Evolutionary conservation across 148 eudicot genomes (phyloP).

Genomic region (Amaranthus hypochondriacus): DNA sequence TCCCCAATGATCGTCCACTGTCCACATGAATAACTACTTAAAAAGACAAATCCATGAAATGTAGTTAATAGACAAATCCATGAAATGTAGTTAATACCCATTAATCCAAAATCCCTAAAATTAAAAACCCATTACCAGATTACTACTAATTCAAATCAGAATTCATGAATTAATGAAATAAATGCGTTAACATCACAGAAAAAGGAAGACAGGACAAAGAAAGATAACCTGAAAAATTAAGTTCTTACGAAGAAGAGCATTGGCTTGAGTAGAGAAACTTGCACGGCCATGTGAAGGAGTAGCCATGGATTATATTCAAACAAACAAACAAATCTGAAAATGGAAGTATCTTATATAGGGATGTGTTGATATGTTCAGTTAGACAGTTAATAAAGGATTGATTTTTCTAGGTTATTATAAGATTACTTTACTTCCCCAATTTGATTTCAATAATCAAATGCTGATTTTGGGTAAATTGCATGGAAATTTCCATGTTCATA

Average conservation of each 20-base stretch:
- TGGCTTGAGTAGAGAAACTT: conserved; percentile 68
- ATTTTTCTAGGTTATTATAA: background rate
- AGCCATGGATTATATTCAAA: conserved; percentile 34
- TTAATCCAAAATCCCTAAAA: background rate
- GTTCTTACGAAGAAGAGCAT: conserved; percentile 85
- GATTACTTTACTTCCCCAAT: too few relatives aligned
- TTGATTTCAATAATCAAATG: too few relatives aligned
- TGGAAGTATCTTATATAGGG: too few relatives aligned
- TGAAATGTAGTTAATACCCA: conserved; percentile 4
- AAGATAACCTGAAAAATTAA: conserved; percentile 56
- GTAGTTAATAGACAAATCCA: background rate
- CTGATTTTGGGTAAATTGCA: too few relatives aligned
- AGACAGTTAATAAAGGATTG: background rate
- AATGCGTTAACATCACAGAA: background rate
- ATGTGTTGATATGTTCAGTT: too few relatives aligned
- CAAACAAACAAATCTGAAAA: background rate
- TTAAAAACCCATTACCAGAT: background rate
- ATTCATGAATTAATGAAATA: background rate
- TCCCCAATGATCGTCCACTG: too few relatives aligned
- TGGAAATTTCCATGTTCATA: too few relatives aligned
- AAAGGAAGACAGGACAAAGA: background rate
- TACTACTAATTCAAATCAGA: background rate
- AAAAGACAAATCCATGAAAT: background rate
- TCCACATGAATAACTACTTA: background rate
- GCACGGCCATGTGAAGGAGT: conserved; percentile 46